Evolutionary conservation across 1,139 yeast genomes (phyloP), one percentile per base, ranked within the genome.

Genomic region (Candida tetrigidarum): DNA sequence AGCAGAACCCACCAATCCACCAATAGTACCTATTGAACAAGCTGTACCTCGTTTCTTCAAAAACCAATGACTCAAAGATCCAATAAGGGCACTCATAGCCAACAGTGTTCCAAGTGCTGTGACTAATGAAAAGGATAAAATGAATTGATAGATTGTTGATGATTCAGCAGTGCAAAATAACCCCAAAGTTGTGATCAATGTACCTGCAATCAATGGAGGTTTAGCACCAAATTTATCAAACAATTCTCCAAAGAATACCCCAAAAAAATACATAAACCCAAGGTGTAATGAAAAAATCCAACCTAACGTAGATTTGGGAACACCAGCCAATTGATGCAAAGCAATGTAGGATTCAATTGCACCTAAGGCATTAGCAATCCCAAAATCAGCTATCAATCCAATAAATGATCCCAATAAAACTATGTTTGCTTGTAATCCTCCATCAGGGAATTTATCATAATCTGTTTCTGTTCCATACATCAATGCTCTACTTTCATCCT

Each of bases 41-140:
- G 86, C 86, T 35, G 75, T 59, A 0, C 81, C 88, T 45, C 88
- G 64, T 48, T 71, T 75, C 39, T 59, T 68, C 53, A 72, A 67
- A 54, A 82, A 85, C 81, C 84, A 84, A 55, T 83, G 88, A 19
- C 85, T 76, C 22, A 83, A 66, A 1, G 76, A 78, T 0, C 88
- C 83, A 12, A 84, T 69, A 35, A 79, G 64, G 0, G 89, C 86
- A 3, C 80, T 76, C 70, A 81, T 78, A 11, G 83, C 71, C 41
- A 84, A 55, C 5, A 86, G 75, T 4, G 81, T 70, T 0, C 86
- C 85, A 5, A 81, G 46, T 0, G 88, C 90, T 1, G 81, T 73
- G 11, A 78, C 60, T 2, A 82, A 58, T 8, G 85, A 77, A 59
- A 80, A 83, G 4, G 83, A 73, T 14, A 85, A 66, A 14, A 84